A percentile compares a stretch with the other conserved stretches of the same genome.
phyloP scores from a whole-genome alignment of 1,284 basidiomycete species.

The Trametes hirsuta region DNA sequence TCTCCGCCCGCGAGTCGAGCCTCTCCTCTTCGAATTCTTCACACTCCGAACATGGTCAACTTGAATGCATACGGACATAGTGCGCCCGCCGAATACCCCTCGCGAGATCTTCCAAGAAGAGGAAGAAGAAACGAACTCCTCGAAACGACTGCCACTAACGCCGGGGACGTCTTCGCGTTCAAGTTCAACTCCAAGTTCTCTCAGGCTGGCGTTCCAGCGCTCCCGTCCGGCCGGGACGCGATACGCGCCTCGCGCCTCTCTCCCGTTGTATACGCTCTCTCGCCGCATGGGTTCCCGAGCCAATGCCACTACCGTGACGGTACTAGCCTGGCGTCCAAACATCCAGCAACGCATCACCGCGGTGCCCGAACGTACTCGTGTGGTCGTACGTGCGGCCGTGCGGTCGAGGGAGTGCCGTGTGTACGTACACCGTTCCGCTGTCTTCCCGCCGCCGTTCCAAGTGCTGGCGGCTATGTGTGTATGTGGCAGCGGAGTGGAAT shows the following conservation, averaged over 20 bases:
- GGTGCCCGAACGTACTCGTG: not conserved
- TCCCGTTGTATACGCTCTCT: not conserved
- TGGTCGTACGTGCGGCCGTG: not conserved
- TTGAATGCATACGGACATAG: too few relatives aligned
- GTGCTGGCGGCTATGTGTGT: too few relatives aligned
- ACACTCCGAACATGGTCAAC: too few relatives aligned
- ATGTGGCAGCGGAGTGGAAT: constrained; percentile 7
- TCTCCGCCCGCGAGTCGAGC: too few relatives aligned
- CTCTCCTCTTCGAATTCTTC: too few relatives aligned
- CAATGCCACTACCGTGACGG: too few relatives aligned
- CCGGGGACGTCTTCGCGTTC: constrained; percentile 2
- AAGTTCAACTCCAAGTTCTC: not conserved
- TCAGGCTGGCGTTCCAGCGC: not conserved
- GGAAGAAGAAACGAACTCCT: too few relatives aligned
- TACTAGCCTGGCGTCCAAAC: not conserved
- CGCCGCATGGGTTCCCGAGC: not conserved
- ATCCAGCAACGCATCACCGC: not conserved
- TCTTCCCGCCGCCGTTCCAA: too few relatives aligned
- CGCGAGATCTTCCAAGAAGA: too few relatives aligned
- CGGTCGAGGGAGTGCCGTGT: too few relatives aligned
- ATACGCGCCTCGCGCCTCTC: not conserved
- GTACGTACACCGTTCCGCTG: constrained; percentile 7
- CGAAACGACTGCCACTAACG: too few relatives aligned
- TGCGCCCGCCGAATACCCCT: too few relatives aligned
- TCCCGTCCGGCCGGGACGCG: not conserved